Evolutionary conservation across 164 flowering plant genomes (phyloP), one percentile per base, ranked within the genome.

Genomic region (Macadamia integrifolia): DNA sequence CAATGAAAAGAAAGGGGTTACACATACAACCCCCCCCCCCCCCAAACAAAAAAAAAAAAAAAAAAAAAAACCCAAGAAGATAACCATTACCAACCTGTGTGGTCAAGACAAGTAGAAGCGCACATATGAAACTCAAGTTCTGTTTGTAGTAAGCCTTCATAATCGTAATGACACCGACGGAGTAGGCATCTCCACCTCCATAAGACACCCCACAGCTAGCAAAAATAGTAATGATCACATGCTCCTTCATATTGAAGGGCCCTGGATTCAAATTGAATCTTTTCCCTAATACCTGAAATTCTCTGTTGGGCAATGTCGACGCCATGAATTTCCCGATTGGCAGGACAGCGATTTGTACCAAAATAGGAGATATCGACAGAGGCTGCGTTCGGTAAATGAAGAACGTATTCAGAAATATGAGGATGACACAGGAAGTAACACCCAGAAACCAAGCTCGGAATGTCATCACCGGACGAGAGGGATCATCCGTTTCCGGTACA

Each of bases 201-300:
- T 57, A 62, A 0, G 92, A 81, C 1, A 86, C 91, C 0, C 98
- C 98, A 61, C 93, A 87, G 59, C 87, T 93, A 6, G 97, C 97
- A 65, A 93, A 86, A 0, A 93, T 84, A 23, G 98, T 89, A 75
- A 93, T 88, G 58, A 93, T 86, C n/a, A 91, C 98, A 70, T 93
- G 98, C 81, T 93, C 98, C 81, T 93, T 93, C 52, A 93, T 81
- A 69, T 93, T 91, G 66, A 93, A 91, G 2, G 98, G 97, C 5
- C 98, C 97, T 13, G 98, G 97, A 43, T 91, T 93, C 72, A 90
- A 71, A 52, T 74, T 82, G 46, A 85, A 88, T 0, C 79, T 68
- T 77, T 82, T 30, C 0, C 94, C 90, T 28, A 87, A 46, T 7
- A 86, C 10, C 6, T 56, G 60, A 64, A 52, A 72, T 44, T 80